Base-by-base conservation (phyloP, 257 asterid genomes). In the Capsicum chinense region DNA sequence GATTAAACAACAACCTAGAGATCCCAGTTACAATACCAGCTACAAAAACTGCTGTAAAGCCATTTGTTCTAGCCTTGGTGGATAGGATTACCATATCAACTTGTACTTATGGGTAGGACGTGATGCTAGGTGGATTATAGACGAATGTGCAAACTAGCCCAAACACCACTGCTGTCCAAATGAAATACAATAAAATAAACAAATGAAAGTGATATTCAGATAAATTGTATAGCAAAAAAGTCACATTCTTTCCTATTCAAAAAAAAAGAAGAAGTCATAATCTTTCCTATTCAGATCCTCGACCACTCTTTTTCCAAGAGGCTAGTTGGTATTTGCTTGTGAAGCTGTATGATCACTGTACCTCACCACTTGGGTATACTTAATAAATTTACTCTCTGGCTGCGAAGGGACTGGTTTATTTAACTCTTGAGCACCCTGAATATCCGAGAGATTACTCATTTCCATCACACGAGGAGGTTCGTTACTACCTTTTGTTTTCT, bases 401-500 rank as follows among this genome's bases (percentile, higher is more conserved):
- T n/a, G 83, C 91, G 94, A 96, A 97, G 99, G 88, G 71, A 87
- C 90, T 97, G 83, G 94, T 97, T 83, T 92, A 95, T 84, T 85
- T 87, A 89, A 95, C 99, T 37, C 70, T 92, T 83, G 92, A 86
- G 89, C 94, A 97, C 90, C 97, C 94, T 82, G 89, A 66, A 78
- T 97, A 97, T 88, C 95, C 95, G 15, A 39, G 80, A 48, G 98
- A 97, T 80, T 97, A 93, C 90, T 86, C 93, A 13, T 90, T 97
- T 82, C 99, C 99, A n/a, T 95, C 99, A 26, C 86, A 93, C 35
- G 94, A 93, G 59, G 98, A 95, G 94, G 99, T 95, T 83, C 1
- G 87, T 59, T 35, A 50, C 33, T 66, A 35, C 47, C 74, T 21
- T 48, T 84, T 52, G n/a, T 54, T 56, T 47, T 64, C 14, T 47